Evolutionary conservation across 257 asterid genomes (phyloP).

Genomic region (Avicennia marina): DNA sequence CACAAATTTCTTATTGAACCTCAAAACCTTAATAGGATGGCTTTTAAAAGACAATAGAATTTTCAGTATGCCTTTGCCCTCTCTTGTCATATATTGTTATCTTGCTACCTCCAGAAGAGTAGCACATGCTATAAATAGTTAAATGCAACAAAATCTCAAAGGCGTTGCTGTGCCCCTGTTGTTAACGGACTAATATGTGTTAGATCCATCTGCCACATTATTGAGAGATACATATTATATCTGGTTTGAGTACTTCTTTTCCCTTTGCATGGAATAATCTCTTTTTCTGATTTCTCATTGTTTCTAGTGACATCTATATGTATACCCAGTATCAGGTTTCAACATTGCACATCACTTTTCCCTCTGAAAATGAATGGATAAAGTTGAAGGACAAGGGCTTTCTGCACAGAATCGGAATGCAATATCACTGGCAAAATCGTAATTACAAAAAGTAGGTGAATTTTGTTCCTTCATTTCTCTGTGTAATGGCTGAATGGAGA

Average conservation of each 20-base stretch:
- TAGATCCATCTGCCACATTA: constrained; percentile 11
- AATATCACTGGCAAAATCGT: constrained; percentile 91
- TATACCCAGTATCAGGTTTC: constrained; percentile 76
- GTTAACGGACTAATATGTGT: constrained; percentile 3
- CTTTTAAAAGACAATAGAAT: neutral
- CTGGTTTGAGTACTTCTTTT: constrained; percentile 7
- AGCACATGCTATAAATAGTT: neutral
- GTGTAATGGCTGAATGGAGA: constrained; percentile 19
- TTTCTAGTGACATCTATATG: constrained; percentile 7
- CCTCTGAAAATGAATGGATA: constrained; percentile 59
- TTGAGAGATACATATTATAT: constrained; percentile 14
- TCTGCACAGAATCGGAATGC: constrained; percentile 91
- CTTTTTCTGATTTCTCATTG: constrained; percentile 6
- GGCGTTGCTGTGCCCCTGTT: neutral
- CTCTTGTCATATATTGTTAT: neutral
- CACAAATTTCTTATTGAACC: neutral
- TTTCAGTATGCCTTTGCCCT: neutral
- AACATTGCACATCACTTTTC: constrained; percentile 88
- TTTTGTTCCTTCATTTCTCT: constrained; percentile 8
- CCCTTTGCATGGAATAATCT: constrained; percentile 6
- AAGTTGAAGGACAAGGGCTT: constrained; percentile 76
- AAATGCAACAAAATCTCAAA: constrained; percentile 4
- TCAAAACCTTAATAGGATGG: neutral
- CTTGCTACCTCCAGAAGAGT: neutral
- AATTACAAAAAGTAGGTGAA: constrained; percentile 63